phyloP scores from a whole-genome alignment of 257 asterid genomes.

The Rhazya stricta region DNA sequence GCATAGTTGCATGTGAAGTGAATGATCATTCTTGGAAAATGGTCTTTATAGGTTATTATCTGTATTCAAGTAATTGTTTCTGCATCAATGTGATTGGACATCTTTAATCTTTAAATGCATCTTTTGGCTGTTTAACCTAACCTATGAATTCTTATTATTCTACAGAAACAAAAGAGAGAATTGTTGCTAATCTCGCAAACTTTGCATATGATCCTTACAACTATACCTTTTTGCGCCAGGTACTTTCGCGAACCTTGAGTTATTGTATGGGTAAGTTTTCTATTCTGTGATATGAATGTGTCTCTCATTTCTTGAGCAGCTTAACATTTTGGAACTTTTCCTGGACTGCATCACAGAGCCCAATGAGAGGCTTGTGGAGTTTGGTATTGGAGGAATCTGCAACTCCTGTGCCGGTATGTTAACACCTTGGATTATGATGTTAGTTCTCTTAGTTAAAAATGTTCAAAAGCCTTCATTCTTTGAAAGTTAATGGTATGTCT shows the following conservation, averaged over 20 bases:
- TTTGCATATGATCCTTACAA: constrained; percentile 96
- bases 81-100: neutral
- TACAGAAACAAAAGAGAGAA: constrained; percentile 81
- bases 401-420: constrained; percentile 68
- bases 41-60: neutral
- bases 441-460: neutral
- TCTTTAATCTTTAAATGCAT: neutral
- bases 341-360: constrained; percentile 92
- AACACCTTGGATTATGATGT: constrained; percentile 7
- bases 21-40: neutral
- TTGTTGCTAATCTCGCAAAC: constrained; percentile 81
- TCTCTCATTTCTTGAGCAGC: constrained; percentile 40
- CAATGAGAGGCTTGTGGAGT: constrained; percentile 80
- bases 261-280: neutral
- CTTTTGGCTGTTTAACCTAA: neutral
- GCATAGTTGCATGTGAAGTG: neutral
- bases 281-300: constrained; percentile 9
- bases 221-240: constrained; percentile 80
- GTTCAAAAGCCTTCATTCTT: neutral
- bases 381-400: constrained; percentile 90
- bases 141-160: constrained; percentile 16
- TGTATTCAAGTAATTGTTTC: neutral
- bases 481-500: neutral
- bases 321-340: constrained; percentile 83
- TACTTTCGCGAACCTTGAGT: constrained; percentile 15